Evolutionary conservation across 768 basidiomycete species (phyloP), one percentile per base, ranked within the genome.

Genomic region (Phaffia tasmanica): DNA sequence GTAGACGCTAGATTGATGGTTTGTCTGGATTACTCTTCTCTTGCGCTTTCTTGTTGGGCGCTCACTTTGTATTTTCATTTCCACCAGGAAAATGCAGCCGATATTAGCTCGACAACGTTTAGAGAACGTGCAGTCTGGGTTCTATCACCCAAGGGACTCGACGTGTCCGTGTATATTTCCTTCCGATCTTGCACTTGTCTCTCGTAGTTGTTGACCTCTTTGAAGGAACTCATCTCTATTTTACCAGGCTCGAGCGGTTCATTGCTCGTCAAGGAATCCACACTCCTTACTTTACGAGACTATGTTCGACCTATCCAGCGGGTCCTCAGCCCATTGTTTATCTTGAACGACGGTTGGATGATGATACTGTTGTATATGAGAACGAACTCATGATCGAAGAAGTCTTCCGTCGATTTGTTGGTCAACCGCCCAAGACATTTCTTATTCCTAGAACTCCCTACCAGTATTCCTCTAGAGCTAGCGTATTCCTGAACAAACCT

Each of bases 261-360:
- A 94, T 98, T 80, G 87, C 86, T 76, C 95, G 92, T 81, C 98
- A 99, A 76, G 94, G 95, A 72, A 97, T 99, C 79, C 89, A 86
- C 71, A 86, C 90, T 54, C 91, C 95, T 77, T 85, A 91, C 75
- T 83, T 97, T 23, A 83, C 89, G 70, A 83, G 82, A 59, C 87
- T 97, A 56, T 99, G 97, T 76, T 82, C 83, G 16, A 81, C 87
- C 0, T 90, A 95, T 73, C 92, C 94, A 35, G 95, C 98, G 71
- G 93, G 90, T 78, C 88, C 97, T 81, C 94, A 97, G 77, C 83
- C 62, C 7, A 55, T 98, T 11, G 84, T 99, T 16, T 93, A 98
- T 77, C 86, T 99, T 74, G 94, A 98, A 76, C 83, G 95, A 63
- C 84, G 91, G 35, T 83, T 86, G 1, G 79, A 83, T n/a, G 95